These are phyloP conservation scores for Carpinus viminea DNA, from an alignment of 306 rosid genomes.

Conservation along the genomic window DNA sequence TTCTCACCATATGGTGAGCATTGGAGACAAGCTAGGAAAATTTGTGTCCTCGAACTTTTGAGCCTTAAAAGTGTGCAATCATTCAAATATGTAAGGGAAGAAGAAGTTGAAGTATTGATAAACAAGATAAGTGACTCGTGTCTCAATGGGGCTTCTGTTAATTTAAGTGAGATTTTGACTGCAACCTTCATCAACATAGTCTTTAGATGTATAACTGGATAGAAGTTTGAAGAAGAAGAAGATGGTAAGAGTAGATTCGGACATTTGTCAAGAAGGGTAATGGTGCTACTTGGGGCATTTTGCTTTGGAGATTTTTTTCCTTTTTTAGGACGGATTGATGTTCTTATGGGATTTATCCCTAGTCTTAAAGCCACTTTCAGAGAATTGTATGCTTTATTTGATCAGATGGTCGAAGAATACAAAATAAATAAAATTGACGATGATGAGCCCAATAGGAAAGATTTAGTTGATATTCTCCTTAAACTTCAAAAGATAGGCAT, in stretches of 20 bases:
- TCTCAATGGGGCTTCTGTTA: background rate
- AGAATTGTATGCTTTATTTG: slow-evolving; percentile 1
- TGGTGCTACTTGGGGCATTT: background rate
- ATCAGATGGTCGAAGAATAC: background rate
- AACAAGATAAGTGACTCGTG: background rate
- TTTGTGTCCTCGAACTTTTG: slow-evolving; percentile 12
- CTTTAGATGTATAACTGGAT: slow-evolving; percentile 5
- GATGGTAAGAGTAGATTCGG: background rate
- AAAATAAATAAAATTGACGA: background rate
- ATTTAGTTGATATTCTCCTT: slow-evolving; percentile 37
- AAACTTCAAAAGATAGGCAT: slow-evolving; percentile 26
- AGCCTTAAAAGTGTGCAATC: slow-evolving; percentile 16
- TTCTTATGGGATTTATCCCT: background rate
- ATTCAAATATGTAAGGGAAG: background rate
- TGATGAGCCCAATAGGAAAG: background rate
- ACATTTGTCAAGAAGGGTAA: background rate
- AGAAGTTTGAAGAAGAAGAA: background rate
- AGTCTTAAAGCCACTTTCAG: background rate
- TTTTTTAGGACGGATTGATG: slow-evolving; percentile 14
- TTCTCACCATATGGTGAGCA: slow-evolving; percentile 22
- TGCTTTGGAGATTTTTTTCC: slow-evolving; percentile 13
- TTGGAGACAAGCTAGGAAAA: slow-evolving; percentile 20
- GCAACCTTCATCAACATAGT: background rate
- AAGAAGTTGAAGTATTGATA: slow-evolving; percentile 2
- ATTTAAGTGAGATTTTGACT: slow-evolving; percentile 4